phyloP scores from a whole-genome alignment of 176 grass and related monocot genomes.

The Avena sativa region DNA sequence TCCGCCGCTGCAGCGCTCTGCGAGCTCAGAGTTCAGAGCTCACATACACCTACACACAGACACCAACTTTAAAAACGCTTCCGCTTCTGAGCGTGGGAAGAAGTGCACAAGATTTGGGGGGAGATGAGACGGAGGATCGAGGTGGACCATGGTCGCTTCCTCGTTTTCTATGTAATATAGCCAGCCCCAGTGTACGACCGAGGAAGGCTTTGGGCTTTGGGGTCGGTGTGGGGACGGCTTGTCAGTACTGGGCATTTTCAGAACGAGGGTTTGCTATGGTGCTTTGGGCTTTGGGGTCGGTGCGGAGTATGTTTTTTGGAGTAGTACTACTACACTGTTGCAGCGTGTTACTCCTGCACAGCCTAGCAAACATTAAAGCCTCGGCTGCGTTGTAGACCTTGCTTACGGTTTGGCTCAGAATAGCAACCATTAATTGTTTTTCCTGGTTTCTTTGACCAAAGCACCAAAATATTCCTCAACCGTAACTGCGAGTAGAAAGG shows the following conservation, averaged over 20 bases:
- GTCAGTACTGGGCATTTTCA: constrained; percentile 8
- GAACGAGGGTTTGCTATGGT: not conserved
- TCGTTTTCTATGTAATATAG: constrained; percentile 26
- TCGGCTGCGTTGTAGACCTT: not conserved
- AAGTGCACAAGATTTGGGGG: constrained; percentile 1
- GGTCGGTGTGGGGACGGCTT: not conserved
- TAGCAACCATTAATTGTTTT: not conserved
- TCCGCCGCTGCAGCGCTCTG: constrained; percentile 35
- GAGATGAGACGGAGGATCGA: not conserved
- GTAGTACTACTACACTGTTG: no score
- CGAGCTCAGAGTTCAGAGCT: constrained; percentile 23
- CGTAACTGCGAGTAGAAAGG: not conserved
- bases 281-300: no score
- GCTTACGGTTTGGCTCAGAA: constrained; percentile 1
- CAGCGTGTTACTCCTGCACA: no score
- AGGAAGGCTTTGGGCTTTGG: not conserved
- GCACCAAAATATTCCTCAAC: not conserved
- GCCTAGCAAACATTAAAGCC: not conserved
- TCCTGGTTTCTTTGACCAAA: not conserved
- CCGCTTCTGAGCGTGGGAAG: constrained; percentile 30
- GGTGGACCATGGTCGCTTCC: constrained; percentile 38
- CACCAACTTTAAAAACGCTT: constrained; percentile 30
- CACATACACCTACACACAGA: not conserved
- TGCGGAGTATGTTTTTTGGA: no score
- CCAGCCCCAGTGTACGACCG: not conserved